Percentiles rank a stretch among this genome's conserved stretches.
phyloP scores from a whole-genome alignment of 257 asterid species.

The Gynochthodes officinalis region DNA sequence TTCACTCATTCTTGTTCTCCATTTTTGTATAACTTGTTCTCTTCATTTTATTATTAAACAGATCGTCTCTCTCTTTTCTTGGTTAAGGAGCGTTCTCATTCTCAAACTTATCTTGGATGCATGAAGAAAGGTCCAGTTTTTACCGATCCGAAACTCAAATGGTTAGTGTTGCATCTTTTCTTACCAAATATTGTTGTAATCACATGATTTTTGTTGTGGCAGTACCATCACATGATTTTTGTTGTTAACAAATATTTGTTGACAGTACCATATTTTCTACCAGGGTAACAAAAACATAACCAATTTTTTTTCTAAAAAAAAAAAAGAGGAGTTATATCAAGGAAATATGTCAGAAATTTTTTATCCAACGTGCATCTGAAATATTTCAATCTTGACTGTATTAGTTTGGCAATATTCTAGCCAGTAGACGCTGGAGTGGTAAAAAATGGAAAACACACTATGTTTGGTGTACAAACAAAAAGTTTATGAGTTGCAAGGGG shows the following conservation, averaged over 20 bases:
- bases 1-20: conserved; percentile 20
- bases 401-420: not conserved
- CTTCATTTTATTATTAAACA: conserved; percentile 23
- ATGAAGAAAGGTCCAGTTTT: conserved; percentile 97
- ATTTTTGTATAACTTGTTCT: not conserved
- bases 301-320: not conserved
- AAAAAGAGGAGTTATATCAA: not conserved
- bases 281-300: not conserved
- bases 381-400: not conserved
- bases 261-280: not conserved
- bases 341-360: not conserved
- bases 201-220: not conserved
- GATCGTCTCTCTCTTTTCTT: conserved; percentile 93
- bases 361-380: not conserved
- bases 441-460: not conserved
- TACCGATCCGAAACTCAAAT: conserved; percentile 90
- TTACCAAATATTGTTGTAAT: not conserved
- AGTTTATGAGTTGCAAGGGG: not conserved
- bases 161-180: conserved; percentile 51
- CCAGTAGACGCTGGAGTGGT: not conserved
- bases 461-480: not conserved
- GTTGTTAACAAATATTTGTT: no score
- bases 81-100: conserved; percentile 90
- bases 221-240: no score
- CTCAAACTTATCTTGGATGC: conserved; percentile 97